These are phyloP conservation scores for Euphorbia lathyris DNA, from an alignment of 345 rosid genomes.

Conservation along the genomic window DNA sequence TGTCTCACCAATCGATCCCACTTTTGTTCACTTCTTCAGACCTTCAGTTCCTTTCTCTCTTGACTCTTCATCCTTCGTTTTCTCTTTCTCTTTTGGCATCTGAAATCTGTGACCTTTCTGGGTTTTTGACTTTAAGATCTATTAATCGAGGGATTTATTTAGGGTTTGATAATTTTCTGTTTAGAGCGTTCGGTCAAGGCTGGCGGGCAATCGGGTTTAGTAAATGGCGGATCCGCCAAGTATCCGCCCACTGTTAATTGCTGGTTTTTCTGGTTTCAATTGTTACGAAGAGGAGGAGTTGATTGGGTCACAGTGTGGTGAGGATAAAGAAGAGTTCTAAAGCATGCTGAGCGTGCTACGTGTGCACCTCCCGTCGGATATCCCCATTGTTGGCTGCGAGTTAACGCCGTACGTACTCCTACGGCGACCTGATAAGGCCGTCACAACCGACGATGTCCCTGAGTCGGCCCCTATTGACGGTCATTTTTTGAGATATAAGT, in stretches of 20 bases:
- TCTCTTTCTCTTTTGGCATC: neutral
- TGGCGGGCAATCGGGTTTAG: constrained; percentile 19
- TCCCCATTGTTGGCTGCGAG: constrained; percentile 97
- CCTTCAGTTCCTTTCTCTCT: neutral
- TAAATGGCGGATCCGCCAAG: constrained; percentile 32
- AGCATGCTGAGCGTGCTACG: constrained; percentile 94
- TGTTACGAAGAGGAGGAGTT: constrained; percentile 15
- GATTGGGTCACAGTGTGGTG: constrained; percentile 33
- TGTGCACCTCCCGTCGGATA: constrained; percentile 94
- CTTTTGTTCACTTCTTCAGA: neutral
- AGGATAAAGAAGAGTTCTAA: constrained; percentile 39
- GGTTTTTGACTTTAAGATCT: neutral
- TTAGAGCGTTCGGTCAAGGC: constrained; percentile 11
- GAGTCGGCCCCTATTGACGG: constrained; percentile 84
- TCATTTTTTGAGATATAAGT: constrained; percentile 81
- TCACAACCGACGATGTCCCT: constrained; percentile 66
- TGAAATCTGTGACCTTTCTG: neutral
- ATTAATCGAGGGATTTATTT: neutral
- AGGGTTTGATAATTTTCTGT: constrained; percentile 10
- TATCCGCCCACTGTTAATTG: constrained; percentile 37
- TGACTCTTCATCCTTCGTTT: neutral
- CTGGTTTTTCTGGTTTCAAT: neutral
- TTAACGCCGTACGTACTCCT: constrained; percentile 85
- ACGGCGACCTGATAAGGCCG: constrained; percentile 62
- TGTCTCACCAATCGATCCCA: neutral